Percentiles rank a stretch among this genome's conserved stretches.
These are phyloP conservation scores for Rhodocollybia butyracea DNA, from an alignment of 768 basidiomycete genomes.

Conservation along the genomic window DNA sequence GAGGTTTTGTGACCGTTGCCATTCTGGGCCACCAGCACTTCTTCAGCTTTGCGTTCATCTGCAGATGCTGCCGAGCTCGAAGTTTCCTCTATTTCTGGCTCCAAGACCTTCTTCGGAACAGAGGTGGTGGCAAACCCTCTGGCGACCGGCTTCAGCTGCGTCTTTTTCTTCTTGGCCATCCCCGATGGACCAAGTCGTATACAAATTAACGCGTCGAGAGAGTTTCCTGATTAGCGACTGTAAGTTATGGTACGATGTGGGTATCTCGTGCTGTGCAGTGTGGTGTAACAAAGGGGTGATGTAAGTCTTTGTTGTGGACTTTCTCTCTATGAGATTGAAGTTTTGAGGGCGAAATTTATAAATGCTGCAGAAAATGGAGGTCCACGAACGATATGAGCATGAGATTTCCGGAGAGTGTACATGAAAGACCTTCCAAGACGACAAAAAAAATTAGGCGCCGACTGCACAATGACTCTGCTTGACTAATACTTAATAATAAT, in stretches of 20 bases:
- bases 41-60: constrained; percentile 19
- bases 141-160: constrained; percentile 67
- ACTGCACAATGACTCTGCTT: no score
- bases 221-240: not conserved
- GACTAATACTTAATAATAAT: no score
- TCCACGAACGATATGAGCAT: not conserved
- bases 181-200: constrained; percentile 18
- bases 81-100: constrained; percentile 20
- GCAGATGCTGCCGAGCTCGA: constrained; percentile 13
- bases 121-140: constrained; percentile 84
- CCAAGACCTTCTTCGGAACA: constrained; percentile 68
- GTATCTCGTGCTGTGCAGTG: not conserved
- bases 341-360: not conserved
- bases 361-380: not conserved
- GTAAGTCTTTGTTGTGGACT: not conserved
- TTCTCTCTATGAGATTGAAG: not conserved
- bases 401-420: not conserved
- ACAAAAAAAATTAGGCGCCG: not conserved
- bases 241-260: not conserved
- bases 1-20: not conserved
- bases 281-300: not conserved
- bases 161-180: constrained; percentile 88
- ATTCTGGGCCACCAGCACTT: constrained; percentile 6
- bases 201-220: not conserved
- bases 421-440: not conserved